phyloP scores from a whole-genome alignment of 306 rosid species.

The cucumber (Cucumis sativus) region DNA sequence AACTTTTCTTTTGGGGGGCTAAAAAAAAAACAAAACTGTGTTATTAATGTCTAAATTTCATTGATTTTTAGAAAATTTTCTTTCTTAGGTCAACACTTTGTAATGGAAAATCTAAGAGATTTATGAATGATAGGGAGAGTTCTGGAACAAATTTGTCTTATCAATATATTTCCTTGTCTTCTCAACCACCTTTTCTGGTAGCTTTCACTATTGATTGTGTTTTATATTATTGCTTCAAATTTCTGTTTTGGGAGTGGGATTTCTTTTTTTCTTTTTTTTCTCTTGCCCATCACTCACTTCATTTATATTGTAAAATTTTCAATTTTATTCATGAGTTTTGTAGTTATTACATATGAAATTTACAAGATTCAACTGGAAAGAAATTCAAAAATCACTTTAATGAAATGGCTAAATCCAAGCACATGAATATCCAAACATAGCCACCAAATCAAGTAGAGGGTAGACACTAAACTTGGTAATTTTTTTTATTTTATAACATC shows the following conservation, averaged over 20 bases:
- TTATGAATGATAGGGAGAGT: not conserved
- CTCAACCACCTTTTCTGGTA: not conserved
- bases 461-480: too few species aligned
- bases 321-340: not conserved
- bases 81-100: not conserved
- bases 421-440: not conserved
- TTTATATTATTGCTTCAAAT: not conserved
- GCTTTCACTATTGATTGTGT: not conserved
- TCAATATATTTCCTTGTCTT: not conserved
- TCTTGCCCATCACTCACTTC: not conserved
- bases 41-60: not conserved
- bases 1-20: not conserved
- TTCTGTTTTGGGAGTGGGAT: not conserved
- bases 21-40: not conserved
- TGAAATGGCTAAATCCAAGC: not conserved
- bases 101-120: not conserved
- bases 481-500: not conserved
- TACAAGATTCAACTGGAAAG: too few species aligned
- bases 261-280: too few species aligned
- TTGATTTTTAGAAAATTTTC: conserved; percentile 1
- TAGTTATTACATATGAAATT: too few species aligned
- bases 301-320: not conserved
- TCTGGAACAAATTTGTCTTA: not conserved
- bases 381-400: too few species aligned
- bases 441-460: not conserved